These are phyloP conservation scores for Pythium phragmiticola DNA, from an alignment of 352 stramenopile species.

Conservation along the genomic window DNA sequence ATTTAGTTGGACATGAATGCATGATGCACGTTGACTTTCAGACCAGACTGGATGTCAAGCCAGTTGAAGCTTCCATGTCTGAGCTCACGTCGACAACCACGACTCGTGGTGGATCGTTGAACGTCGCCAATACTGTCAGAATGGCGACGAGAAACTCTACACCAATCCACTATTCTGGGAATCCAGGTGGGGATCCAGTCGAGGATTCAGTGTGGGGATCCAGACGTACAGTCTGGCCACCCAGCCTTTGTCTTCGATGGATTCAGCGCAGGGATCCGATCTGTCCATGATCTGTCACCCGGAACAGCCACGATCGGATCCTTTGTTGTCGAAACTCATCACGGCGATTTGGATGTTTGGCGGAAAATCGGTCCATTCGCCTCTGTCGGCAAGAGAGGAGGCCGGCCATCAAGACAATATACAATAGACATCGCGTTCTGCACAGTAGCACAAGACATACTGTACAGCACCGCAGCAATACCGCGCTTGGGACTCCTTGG, in stretches of 20 bases:
- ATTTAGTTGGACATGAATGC: no score
- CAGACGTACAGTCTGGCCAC: not conserved
- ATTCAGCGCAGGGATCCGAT: not conserved
- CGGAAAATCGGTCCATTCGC: not conserved
- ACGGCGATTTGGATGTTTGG: not conserved
- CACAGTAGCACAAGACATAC: no score
- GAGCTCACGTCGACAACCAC: not conserved
- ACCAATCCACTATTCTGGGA: not conserved
- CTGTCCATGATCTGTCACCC: not conserved
- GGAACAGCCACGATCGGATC: not conserved
- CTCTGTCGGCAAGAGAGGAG: not conserved
- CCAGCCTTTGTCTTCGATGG: not conserved
- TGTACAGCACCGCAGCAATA: no score
- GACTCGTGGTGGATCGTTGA: conserved; percentile 7
- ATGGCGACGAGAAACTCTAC: not conserved
- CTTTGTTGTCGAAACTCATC: not conserved
- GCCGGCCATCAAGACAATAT: not conserved
- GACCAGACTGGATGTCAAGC: no score
- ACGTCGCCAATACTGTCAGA: conserved; percentile 9
- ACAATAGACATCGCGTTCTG: not conserved
- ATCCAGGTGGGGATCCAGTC: not conserved
- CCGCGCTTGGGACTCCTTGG: no score
- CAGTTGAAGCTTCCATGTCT: not conserved
- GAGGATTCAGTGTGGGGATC: not conserved
- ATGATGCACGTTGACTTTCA: not conserved